These are phyloP conservation scores for Fusarium algeriense DNA, from an alignment of 2,329 filamentous ascomycete species.

Conservation along the genomic window DNA sequence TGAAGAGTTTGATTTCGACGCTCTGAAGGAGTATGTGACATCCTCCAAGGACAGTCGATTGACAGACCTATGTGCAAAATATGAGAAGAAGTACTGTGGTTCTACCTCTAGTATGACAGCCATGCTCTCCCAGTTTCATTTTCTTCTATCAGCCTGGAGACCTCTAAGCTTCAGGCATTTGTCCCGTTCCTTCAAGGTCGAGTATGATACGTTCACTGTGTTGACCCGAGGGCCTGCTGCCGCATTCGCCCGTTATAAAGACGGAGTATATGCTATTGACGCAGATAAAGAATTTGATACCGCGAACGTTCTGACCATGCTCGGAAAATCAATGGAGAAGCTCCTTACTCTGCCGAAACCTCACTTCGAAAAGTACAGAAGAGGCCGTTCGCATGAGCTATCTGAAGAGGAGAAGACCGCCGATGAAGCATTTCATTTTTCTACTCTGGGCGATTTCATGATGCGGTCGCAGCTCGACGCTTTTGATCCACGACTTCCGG, in stretches of 20 bases:
- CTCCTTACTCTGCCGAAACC: constrained; percentile 85
- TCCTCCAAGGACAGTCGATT: constrained; percentile 86
- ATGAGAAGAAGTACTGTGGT: constrained; percentile 85
- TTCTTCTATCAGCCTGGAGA: constrained; percentile 86
- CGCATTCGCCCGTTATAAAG: constrained; percentile 83
- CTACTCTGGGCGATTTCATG: constrained; percentile 85
- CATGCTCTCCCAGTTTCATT: constrained; percentile 91
- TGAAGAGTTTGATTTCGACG: constrained; percentile 89
- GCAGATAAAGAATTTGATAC: constrained; percentile 92
- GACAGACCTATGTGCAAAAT: constrained; percentile 72
- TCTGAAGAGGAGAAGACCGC: constrained; percentile 77
- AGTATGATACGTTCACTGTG: constrained; percentile 75
- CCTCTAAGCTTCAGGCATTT: constrained; percentile 74
- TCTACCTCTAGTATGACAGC: constrained; percentile 98
- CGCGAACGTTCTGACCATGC: constrained; percentile 87
- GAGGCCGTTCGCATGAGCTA: constrained; percentile 74
- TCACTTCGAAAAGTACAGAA: constrained; percentile 87
- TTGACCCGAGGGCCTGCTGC: constrained; percentile 80
- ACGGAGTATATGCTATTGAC: constrained; percentile 93
- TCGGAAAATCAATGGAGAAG: constrained; percentile 98
- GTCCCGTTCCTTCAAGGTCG: constrained; percentile 74
- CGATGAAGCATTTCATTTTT: constrained; percentile 88
- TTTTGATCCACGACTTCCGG: constrained; percentile 85
- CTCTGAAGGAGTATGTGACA: constrained; percentile 87
- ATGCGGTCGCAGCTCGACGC: constrained; percentile 97